Evolutionary conservation across 2,329 filamentous ascomycete species (phyloP).

Genomic region (Penicillium palitans): DNA sequence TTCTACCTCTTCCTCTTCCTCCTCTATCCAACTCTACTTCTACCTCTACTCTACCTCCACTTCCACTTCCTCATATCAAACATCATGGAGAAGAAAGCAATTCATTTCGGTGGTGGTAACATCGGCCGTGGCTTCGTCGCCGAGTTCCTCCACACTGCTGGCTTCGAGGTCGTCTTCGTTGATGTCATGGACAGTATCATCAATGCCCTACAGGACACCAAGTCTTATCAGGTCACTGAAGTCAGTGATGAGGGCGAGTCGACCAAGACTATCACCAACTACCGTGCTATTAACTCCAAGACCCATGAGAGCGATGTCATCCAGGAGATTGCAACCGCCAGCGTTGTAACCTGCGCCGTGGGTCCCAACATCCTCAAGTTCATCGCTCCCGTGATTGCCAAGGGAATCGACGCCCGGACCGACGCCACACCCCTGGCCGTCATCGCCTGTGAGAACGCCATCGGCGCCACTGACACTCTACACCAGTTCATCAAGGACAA

Average conservation of each 20-base stretch:
- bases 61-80: constrained; percentile 2
- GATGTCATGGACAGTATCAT: constrained; percentile 88
- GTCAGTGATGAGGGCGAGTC: constrained; percentile 81
- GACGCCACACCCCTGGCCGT: constrained; percentile 72
- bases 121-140: constrained; percentile 86
- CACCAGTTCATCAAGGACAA: constrained; percentile 78
- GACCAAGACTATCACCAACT: constrained; percentile 85
- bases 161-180: constrained; percentile 93
- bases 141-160: constrained; percentile 90
- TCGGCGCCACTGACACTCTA: constrained; percentile 87
- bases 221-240: constrained; percentile 88
- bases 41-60: not conserved
- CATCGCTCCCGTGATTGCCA: constrained; percentile 92
- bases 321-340: constrained; percentile 80
- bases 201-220: constrained; percentile 70
- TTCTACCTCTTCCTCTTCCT: not conserved
- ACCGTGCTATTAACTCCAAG: constrained; percentile 95
- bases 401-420: constrained; percentile 79
- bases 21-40: not conserved
- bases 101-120: constrained; percentile 85
- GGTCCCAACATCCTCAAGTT: constrained; percentile 95
- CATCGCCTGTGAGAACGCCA: constrained; percentile 98
- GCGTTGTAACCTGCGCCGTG: constrained; percentile 94
- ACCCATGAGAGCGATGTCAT: constrained; percentile 77
- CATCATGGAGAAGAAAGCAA: constrained; percentile 62